A percentile compares a stretch with the other conserved stretches of the same genome.
Conservation (phyloP, 208 protist species). For the Leishmania amazonensis region DNA sequence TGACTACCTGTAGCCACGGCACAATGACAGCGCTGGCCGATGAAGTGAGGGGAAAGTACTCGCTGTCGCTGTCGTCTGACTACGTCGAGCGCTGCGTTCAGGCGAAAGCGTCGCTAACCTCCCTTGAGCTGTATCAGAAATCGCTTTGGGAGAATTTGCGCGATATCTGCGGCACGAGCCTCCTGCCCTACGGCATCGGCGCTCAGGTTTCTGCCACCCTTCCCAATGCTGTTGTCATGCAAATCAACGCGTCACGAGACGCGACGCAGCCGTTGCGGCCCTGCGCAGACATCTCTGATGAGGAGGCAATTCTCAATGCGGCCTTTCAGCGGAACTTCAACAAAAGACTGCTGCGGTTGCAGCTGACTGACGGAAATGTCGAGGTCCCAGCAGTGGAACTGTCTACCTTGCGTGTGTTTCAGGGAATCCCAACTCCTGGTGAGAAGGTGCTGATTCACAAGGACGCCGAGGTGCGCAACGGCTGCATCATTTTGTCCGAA, state of each 20-base stretch:
- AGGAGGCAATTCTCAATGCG: constrained; percentile 49
- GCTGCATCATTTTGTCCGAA: constrained; percentile 75
- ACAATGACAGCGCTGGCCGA: constrained; percentile 39
- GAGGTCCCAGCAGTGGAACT: constrained; percentile 80
- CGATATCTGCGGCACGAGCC: constrained; percentile 51
- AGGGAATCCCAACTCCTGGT: constrained; percentile 68
- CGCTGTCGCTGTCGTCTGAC: constrained; percentile 54
- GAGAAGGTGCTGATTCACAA: constrained; percentile 76
- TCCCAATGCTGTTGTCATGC: constrained; percentile 58
- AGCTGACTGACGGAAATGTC: constrained; percentile 67
- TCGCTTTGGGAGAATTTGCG: constrained; percentile 66
- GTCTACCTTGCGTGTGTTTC: constrained; percentile 62
- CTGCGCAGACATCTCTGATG: constrained; percentile 59
- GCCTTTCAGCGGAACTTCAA: constrained; percentile 52
- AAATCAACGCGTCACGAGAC: constrained; percentile 75
- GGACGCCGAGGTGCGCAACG: constrained; percentile 68
- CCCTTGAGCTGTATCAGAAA: constrained; percentile 49
- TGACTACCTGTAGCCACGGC: neutral
- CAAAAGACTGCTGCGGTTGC: constrained; percentile 67
- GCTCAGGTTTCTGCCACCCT: constrained; percentile 48
- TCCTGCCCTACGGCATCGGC: constrained; percentile 59
- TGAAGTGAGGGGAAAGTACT: constrained; percentile 43
- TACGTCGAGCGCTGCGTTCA: constrained; percentile 54
- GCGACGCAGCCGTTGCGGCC: constrained; percentile 81
- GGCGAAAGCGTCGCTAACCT: constrained; percentile 28